Evolutionary conservation across 768 basidiomycete species (phyloP), one percentile per base, ranked within the genome.

Genomic region (Phallus indusiatus): DNA sequence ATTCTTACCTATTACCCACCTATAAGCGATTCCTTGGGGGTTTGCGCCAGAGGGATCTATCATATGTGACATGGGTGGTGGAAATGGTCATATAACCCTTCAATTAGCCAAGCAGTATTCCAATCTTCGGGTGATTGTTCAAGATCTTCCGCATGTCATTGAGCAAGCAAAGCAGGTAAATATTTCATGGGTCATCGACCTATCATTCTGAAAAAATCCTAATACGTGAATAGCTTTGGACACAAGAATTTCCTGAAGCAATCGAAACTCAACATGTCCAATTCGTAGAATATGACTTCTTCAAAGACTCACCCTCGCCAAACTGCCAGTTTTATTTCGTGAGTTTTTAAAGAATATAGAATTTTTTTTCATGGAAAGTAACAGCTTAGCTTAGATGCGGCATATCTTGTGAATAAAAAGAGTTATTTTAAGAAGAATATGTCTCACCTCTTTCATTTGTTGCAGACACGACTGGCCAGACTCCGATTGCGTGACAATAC

Each of bases 401-500:
- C 67, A 73, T 22, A 67, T 75, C 55, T 52, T 76, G 74, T 75
- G 60, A 47, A 71, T 59, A 12, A 36, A 54, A 49, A 49, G 11
- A 36, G 53, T 52, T 49, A 20, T 21, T 28, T 21, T 7, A 17
- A 36, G 17, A 36, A 10, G 11, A 18, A 50, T 9, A 21, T 22
- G 51, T 18, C 17, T 10, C 42, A 35, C 5, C 5, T 28, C 50
- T 8, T 16, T 17, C 12, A 12, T 16, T 11, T 58, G 24, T 14
- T 22, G 21, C 51, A 77, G 75, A 12, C 77, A 77, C 55, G 71
- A 77, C 56, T 79, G 77, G 77, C 70, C 72, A 0, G 69, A 75
- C 52, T 65, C 65, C 1, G 68, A 72, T 42, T 69, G 70, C 60
- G 35, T 73, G 20, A 64, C 64, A 34, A 76, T 78, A 47, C 65